A percentile compares a stretch with the other conserved stretches of the same genome.
Conservation (phyloP, 2,329 filamentous ascomycete genomes). For the Colletotrichum simmondsii region DNA sequence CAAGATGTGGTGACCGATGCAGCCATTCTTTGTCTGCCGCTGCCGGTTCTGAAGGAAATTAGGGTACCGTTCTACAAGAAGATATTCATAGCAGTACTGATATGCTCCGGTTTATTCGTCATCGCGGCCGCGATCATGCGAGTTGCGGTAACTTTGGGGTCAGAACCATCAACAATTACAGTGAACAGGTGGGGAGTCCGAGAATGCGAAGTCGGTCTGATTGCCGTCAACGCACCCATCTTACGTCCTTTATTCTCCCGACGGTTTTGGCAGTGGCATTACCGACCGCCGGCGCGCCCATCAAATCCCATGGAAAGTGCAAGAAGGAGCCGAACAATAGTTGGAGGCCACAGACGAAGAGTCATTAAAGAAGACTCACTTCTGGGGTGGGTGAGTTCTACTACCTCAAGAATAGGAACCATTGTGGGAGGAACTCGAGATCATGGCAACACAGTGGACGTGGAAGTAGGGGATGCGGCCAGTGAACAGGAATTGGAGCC, state of each 20-base stretch:
- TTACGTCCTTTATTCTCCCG: conserved; percentile 13
- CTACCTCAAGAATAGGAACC: not conserved
- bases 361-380: not conserved
- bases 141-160: conserved; percentile 24
- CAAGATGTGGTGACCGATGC: conserved; percentile 19
- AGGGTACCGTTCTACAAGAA: conserved; percentile 18
- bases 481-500: not conserved
- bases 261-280: conserved; percentile 29
- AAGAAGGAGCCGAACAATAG: conserved; percentile 5
- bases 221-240: conserved; percentile 20
- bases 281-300: not conserved
- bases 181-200: conserved; percentile 25
- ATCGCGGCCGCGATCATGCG: conserved; percentile 22
- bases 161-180: conserved; percentile 15
- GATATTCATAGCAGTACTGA: conserved; percentile 18
- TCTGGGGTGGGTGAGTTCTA: conserved; percentile 13
- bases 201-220: conserved; percentile 22
- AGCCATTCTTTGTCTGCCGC: conserved; percentile 14
- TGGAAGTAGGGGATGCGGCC: not conserved
- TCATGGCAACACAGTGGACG: not conserved
- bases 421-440: not conserved
- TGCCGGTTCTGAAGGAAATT: conserved; percentile 16
- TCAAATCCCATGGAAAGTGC: conserved; percentile 4
- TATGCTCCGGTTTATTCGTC: conserved; percentile 21
- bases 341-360: not conserved